Evolutionary conservation across 1,284 basidiomycete genomes (phyloP), one percentile per base, ranked within the genome.

Genomic region (Ceratobasidium sp.): DNA sequence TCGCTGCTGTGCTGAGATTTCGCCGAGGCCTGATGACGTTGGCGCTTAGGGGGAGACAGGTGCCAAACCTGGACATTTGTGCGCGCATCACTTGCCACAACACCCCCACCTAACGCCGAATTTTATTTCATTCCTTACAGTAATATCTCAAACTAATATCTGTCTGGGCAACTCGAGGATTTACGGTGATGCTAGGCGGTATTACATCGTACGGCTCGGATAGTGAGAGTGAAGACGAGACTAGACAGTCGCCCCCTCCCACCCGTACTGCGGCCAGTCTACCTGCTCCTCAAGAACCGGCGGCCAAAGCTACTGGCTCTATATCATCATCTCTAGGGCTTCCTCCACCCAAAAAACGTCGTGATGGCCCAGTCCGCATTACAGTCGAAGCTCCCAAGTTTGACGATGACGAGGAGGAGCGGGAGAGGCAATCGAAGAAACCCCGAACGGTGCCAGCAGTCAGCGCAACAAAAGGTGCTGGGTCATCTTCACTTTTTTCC

Each of bases 151-250:
- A 7, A 17, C 4, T 52, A 43, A 6, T 12, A 20, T 20, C 17
- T 43, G 17, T 20, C 38, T 29, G 57, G 15, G 31, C 35, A 32
- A 49, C 29, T 4, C 22, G 38, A 10, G 17, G 10, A 20, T n/a
- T 55, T 55, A 22, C n/a, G 12, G 38, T 25, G 15, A 92, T 91
- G 89, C 84, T 91, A 73, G 89, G 68, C 15, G 88, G 55, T 81
- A 90, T 68, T 87, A 87, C 75, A 83, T 82, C 81, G 2, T 92
- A 92, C 74, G 88, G 88, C 70, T 91, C 88, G 77, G 88, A 83
- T 76, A 85, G 82, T 74, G 86, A 87, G 71, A 81, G 80, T 73
- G 84, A 84, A 64, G 78, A 80, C 53, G 85, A 87, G 67, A 73
- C 75, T 57, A 76, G 78, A 73, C 80, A 79, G 72, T 76, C 81